These are phyloP conservation scores for Candida cerambycidarum DNA, from an alignment of 805 yeast genomes.

Conservation along the genomic window DNA sequence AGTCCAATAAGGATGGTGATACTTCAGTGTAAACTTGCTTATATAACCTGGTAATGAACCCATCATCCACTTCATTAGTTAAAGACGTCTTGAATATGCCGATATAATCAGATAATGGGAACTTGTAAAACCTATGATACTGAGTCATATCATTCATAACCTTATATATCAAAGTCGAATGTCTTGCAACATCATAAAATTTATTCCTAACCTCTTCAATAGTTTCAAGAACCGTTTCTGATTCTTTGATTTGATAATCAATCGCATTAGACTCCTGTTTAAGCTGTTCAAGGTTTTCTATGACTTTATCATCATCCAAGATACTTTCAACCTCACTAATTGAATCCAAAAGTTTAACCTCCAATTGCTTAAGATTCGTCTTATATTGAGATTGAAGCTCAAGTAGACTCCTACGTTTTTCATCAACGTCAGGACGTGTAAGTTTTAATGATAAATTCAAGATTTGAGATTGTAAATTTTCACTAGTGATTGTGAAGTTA, in stretches of 20 bases:
- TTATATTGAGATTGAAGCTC: constrained; percentile 60
- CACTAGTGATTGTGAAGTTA: constrained; percentile 72
- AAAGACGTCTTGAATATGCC: constrained; percentile 15
- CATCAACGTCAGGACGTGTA: constrained; percentile 67
- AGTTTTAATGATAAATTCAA: constrained; percentile 54
- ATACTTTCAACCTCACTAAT: constrained; percentile 58
- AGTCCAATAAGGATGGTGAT: constrained; percentile 46
- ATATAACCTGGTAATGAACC: constrained; percentile 41
- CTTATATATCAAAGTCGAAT: constrained; percentile 50
- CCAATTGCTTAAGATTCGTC: constrained; percentile 53
- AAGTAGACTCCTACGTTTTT: constrained; percentile 52
- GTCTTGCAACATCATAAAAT: constrained; percentile 56
- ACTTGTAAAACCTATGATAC: constrained; percentile 57
- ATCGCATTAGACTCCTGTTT: constrained; percentile 63
- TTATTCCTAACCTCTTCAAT: constrained; percentile 49
- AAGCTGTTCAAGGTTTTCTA: constrained; percentile 60
- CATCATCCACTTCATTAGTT: constrained; percentile 17
- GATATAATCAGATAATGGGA: constrained; percentile 44
- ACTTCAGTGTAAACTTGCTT: constrained; percentile 45
- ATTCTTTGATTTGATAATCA: constrained; percentile 51
- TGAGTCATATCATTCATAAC: constrained; percentile 38
- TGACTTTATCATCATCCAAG: constrained; percentile 63
- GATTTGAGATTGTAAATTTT: constrained; percentile 62
- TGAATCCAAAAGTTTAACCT: constrained; percentile 54
- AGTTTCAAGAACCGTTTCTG: constrained; percentile 52